Percentiles rank a stretch among this genome's conserved stretches.
These are phyloP conservation scores for Pseudogymnoascus sp. DNA, from an alignment of 2,329 filamentous ascomycete genomes.

Conservation along the genomic window DNA sequence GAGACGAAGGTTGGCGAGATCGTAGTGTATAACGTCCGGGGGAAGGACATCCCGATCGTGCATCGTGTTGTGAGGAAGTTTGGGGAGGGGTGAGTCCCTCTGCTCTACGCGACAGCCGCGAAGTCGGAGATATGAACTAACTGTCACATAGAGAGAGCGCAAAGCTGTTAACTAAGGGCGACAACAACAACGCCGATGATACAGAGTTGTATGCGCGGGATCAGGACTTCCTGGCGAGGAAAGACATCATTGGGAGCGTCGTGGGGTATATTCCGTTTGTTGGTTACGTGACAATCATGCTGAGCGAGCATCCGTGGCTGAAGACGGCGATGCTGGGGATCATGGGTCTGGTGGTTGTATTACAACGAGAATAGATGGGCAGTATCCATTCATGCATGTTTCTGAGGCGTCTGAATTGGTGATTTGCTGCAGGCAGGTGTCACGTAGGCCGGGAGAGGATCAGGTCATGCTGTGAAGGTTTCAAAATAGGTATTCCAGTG, in stretches of 20 bases:
- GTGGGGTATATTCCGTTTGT: constrained; percentile 89
- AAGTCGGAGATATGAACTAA: not conserved
- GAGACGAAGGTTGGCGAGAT: constrained; percentile 64
- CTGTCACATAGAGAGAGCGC: constrained; percentile 39
- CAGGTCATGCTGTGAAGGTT: not conserved
- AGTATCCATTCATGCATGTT: constrained; percentile 2
- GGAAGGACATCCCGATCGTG: constrained; percentile 96
- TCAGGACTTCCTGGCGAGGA: constrained; percentile 78
- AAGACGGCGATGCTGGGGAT: constrained; percentile 91
- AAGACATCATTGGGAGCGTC: constrained; percentile 90
- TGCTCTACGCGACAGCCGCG: not conserved
- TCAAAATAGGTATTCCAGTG: not conserved
- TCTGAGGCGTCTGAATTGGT: not conserved
- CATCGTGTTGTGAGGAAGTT: constrained; percentile 79
- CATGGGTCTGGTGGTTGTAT: constrained; percentile 88
- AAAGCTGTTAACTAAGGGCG: constrained; percentile 90
- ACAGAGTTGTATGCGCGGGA: constrained; percentile 81
- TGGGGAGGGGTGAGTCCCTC: constrained; percentile 43
- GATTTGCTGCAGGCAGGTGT: not conserved
- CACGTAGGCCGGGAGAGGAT: not conserved
- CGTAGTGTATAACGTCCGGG: constrained; percentile 67
- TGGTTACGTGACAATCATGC: constrained; percentile 91
- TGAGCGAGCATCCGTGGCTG: constrained; percentile 93
- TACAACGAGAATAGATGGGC: constrained; percentile 68
- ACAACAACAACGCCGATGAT: constrained; percentile 92